These are phyloP conservation scores for Omphalea diandra DNA, from an alignment of 441 rosid species.

Conservation along the genomic window DNA sequence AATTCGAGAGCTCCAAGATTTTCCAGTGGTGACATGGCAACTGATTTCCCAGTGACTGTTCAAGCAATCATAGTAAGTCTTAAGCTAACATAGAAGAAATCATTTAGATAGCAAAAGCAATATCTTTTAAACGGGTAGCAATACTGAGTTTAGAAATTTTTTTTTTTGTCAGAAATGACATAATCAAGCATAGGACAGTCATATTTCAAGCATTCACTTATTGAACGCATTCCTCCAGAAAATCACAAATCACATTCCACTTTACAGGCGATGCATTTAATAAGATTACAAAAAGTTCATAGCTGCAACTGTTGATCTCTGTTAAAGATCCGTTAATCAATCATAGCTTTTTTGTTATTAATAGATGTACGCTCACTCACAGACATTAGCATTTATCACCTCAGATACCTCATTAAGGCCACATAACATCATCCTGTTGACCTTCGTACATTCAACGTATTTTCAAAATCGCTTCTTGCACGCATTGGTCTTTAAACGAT, in stretches of 20 bases:
- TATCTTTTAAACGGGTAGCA: background rate
- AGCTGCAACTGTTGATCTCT: background rate
- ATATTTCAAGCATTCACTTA: background rate
- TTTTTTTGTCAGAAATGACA: background rate
- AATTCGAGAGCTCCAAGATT: conserved; percentile 30
- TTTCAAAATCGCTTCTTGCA: background rate
- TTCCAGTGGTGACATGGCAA: conserved; percentile 29
- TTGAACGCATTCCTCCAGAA: background rate
- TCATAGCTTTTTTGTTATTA: background rate
- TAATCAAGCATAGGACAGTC: background rate
- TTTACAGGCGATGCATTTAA: background rate
- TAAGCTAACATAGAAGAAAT: conserved; percentile 5
- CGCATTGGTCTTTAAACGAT: background rate
- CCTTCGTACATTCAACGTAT: background rate
- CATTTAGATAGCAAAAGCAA: background rate
- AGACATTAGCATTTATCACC: background rate
- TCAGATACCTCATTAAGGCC: background rate
- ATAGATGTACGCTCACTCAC: background rate
- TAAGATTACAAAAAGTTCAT: background rate
- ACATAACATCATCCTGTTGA: background rate
- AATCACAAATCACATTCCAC: conserved; percentile 6
- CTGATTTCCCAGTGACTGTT: conserved; percentile 37
- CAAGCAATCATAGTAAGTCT: conserved; percentile 23
- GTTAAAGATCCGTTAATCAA: background rate
- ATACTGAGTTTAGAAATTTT: background rate